A percentile compares a stretch with the other conserved stretches of the same genome.
These are phyloP conservation scores for Calonectria ilicicola DNA, from an alignment of 2,329 filamentous ascomycete genomes.

Conservation along the genomic window DNA sequence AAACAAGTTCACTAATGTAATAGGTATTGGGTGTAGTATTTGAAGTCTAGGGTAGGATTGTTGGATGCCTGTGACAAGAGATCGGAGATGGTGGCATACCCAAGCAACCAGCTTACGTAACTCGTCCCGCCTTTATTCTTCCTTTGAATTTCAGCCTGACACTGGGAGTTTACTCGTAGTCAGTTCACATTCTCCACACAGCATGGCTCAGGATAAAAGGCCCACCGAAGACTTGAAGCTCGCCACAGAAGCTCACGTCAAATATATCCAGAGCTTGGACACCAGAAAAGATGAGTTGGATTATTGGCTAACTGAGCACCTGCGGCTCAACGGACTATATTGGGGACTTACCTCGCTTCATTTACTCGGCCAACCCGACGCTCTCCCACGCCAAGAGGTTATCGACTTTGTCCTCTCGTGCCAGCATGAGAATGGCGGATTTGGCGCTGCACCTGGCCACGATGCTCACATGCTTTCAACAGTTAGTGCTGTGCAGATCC, in stretches of 20 bases:
- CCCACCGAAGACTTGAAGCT: slow-evolving; percentile 57
- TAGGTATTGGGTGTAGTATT: background rate
- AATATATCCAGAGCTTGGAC: slow-evolving; percentile 93
- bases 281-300: slow-evolving; percentile 93
- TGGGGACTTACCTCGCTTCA: slow-evolving; percentile 94
- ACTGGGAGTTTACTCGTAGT: background rate
- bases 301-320: slow-evolving; percentile 97
- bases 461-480: slow-evolving; percentile 98
- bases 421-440: slow-evolving; percentile 88
- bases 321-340: slow-evolving; percentile 95
- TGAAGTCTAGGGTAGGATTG: background rate
- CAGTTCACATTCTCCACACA: slow-evolving; percentile 18
- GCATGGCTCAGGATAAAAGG: slow-evolving; percentile 44
- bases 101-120: background rate
- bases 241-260: slow-evolving; percentile 76
- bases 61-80: background rate
- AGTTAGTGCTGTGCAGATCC: slow-evolving; percentile 92
- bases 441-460: slow-evolving; percentile 93
- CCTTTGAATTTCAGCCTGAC: background rate
- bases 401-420: slow-evolving; percentile 97
- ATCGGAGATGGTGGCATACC: background rate
- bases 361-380: slow-evolving; percentile 83
- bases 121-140: background rate
- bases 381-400: slow-evolving; percentile 82
- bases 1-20: background rate